phyloP scores from a whole-genome alignment of 139 green algal genomes.

The Gonium pectorale region DNA sequence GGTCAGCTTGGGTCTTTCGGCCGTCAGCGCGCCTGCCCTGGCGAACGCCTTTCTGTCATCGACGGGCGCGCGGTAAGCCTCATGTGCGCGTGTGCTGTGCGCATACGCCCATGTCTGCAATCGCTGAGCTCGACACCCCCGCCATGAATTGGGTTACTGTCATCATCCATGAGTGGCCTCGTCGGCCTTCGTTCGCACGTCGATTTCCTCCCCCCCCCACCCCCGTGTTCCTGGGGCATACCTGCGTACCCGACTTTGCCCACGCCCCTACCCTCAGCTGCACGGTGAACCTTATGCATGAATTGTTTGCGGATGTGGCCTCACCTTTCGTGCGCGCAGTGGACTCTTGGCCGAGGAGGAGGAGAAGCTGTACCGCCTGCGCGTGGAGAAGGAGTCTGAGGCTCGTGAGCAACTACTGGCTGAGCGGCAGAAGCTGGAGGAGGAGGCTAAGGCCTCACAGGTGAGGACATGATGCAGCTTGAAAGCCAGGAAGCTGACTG shows the following conservation, averaged over 20 bases:
- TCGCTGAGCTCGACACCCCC: background rate
- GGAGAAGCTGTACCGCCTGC: slow-evolving; percentile 70
- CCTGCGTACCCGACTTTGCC: background rate
- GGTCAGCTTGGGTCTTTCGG: slow-evolving; percentile 8
- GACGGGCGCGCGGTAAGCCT: slow-evolving; percentile 58
- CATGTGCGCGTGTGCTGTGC: background rate
- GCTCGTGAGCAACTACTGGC: slow-evolving; percentile 42
- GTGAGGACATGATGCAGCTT: too few species aligned
- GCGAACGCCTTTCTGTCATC: slow-evolving; percentile 50
- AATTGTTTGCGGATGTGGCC: background rate
- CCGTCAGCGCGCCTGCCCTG: background rate
- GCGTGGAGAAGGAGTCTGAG: slow-evolving; percentile 75
- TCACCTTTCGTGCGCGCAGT: background rate
- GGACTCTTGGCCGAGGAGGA: slow-evolving; percentile 85
- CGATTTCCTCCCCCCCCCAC: background rate
- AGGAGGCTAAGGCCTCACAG: slow-evolving; percentile 57
- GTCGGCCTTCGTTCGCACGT: background rate
- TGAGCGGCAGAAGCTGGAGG: slow-evolving; percentile 65
- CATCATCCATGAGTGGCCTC: background rate
- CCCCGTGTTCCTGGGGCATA: background rate
- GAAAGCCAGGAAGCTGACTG: too few species aligned
- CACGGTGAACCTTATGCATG: background rate
- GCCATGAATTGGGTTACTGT: background rate
- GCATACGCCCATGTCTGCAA: background rate
- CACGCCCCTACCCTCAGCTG: background rate